These are phyloP conservation scores for Picochlorum sp. DNA, from an alignment of 139 green algal species.

Conservation along the genomic window DNA sequence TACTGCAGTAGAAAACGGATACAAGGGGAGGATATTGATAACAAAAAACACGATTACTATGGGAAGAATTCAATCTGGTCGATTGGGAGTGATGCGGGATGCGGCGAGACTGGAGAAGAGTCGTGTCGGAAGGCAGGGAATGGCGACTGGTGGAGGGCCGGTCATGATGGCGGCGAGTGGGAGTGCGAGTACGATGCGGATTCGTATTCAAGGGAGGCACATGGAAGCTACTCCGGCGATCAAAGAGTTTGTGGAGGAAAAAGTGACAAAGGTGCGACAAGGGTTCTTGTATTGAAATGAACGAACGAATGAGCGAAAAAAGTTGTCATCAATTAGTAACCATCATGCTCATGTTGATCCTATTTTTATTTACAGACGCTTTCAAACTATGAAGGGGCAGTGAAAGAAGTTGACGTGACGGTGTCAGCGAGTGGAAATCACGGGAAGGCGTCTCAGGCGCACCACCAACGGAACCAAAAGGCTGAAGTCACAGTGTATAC, in stretches of 20 bases:
- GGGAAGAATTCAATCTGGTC: too few species aligned
- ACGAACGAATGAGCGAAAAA: not conserved
- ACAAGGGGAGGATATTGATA: too few species aligned
- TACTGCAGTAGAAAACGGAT: too few species aligned
- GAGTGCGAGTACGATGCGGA: conserved; percentile 18
- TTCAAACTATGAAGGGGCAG: conserved; percentile 33
- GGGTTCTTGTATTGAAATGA: not conserved
- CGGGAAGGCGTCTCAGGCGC: conserved; percentile 34
- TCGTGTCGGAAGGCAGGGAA: too few species aligned
- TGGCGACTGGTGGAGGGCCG: too few species aligned
- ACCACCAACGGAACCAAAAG: conserved; percentile 46
- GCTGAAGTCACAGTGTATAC: conserved; percentile 69
- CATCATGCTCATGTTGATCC: not conserved
- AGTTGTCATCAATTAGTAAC: not conserved
- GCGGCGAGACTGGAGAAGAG: too few species aligned
- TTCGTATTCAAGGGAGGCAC: conserved; percentile 50
- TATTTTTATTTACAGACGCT: conserved; percentile 9
- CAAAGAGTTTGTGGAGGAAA: conserved; percentile 49
- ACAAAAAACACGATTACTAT: too few species aligned
- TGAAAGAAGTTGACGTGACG: conserved; percentile 37
- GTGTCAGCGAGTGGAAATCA: not conserved
- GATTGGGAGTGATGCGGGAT: too few species aligned
- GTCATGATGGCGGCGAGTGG: too few species aligned
- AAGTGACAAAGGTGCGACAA: conserved; percentile 39
- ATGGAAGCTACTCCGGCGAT: conserved; percentile 58